Evolutionary conservation across 179 eudicot genomes (phyloP), one percentile per base, ranked within the genome.

Genomic region (Camellia oleifera): DNA sequence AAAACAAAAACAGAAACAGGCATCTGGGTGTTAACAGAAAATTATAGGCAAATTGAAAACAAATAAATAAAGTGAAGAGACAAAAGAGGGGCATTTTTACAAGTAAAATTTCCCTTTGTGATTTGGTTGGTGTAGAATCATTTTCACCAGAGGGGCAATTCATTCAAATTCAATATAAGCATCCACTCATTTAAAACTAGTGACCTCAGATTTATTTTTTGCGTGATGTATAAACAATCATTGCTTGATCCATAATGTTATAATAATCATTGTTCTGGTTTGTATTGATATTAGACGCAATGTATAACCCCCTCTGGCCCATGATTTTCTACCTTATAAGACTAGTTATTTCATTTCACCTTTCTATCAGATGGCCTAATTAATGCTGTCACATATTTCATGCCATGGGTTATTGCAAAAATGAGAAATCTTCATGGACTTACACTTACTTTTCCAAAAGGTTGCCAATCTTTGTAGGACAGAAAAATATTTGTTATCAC

Each of bases 201-300:
- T 18, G 9, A 20, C 20, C 72, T 67, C 50, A 53, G 20, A 64
- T 15, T 65, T 50, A 10, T 23, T 52, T 52, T 14, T n/a, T 11
- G 48, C 5, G 69, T 10, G 14, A 3, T 69, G 3, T 42, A 56
- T 69, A 13, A 45, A 12, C 44, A 11, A 0, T 52, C 14, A 15
- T 12, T 8, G 18, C 10, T 45, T 11, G 48, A 74, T 26, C 10
- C 12, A 23, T 8, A 50, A 65, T 40, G 67, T 74, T 26, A 50
- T 77, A 65, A 50, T 50, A 7, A 32, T 64, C 48, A 48, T 77
- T 62, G 18, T 10, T 63, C 42, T 76, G 56, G 58, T 62, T 76
- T 11, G 13, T 61, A 1, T 62, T 62, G 7, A 48, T 48, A 48
- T 48, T 48, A 48, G 7, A 48, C 7, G 52, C 7, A 48, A 48